phyloP scores from a whole-genome alignment of 441 rosid species.

The Eugenia klotzschiana region DNA sequence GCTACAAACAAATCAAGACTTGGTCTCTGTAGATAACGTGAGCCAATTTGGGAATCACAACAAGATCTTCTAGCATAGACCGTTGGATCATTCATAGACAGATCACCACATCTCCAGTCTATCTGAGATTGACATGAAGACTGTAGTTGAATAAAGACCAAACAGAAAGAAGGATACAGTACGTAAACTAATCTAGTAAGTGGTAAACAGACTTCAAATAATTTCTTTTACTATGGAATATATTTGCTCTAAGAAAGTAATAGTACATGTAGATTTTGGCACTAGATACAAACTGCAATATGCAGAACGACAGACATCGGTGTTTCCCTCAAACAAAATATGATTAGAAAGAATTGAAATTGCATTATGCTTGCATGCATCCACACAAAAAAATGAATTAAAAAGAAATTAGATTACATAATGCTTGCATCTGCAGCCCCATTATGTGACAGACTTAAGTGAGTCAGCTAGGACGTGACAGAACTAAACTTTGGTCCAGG shows the following conservation, averaged over 20 bases:
- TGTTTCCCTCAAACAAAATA: background rate
- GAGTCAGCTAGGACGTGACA: background rate
- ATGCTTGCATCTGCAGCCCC: background rate
- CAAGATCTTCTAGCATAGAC: background rate
- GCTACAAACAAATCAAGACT: background rate
- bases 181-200: background rate
- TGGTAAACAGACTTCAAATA: background rate
- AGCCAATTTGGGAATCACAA: background rate
- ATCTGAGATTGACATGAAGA: background rate
- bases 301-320: background rate
- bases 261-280: background rate
- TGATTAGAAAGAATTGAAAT: background rate
- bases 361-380: background rate
- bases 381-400: background rate
- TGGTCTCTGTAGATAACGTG: background rate
- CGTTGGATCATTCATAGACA: background rate
- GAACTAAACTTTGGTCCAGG: background rate
- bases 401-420: background rate
- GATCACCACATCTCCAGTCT: background rate
- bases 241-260: background rate
- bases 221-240: background rate
- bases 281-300: background rate
- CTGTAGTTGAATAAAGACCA: background rate
- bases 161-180: background rate
- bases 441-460: background rate